Evolutionary conservation across 192 early-diverging fungal genomes (phyloP).

Genomic region (Geranomyces variabilis): DNA sequence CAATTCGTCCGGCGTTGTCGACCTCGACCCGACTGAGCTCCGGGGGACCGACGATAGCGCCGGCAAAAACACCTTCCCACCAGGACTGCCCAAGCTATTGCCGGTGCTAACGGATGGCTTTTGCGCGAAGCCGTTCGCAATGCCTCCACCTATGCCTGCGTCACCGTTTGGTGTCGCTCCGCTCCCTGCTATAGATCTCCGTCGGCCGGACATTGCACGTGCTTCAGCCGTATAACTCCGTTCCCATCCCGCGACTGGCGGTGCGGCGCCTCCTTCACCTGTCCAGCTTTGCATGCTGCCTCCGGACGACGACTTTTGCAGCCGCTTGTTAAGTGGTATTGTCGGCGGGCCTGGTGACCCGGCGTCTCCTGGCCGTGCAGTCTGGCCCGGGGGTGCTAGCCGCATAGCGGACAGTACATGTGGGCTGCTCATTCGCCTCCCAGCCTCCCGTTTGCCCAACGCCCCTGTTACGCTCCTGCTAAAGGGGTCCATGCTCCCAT

Average conservation of each 20-base stretch:
- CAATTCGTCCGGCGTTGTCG: background rate
- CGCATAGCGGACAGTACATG: background rate
- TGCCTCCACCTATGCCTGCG: background rate
- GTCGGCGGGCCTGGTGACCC: background rate
- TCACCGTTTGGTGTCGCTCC: background rate
- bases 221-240: background rate
- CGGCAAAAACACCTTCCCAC: constrained; percentile 6
- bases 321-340: background rate
- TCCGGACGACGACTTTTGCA: constrained; percentile 11
- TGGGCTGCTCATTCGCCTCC: constrained; percentile 14
- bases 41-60: constrained; percentile 10
- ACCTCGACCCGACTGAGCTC: background rate
- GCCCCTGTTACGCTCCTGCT: background rate
- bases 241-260: constrained; percentile 1
- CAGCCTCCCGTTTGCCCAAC: background rate
- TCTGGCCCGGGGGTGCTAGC: background rate
- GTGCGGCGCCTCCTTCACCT: background rate
- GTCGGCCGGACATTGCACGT: background rate
- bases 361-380: background rate
- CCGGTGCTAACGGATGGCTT: background rate
- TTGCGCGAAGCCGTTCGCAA: background rate
- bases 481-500: background rate
- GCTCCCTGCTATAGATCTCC: constrained; percentile 1
- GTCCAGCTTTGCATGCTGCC: constrained; percentile 17
- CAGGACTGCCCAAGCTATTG: background rate